These are phyloP conservation scores for Cystobasidium slooffiae DNA, from an alignment of 1,284 basidiomycete genomes.

Conservation along the genomic window DNA sequence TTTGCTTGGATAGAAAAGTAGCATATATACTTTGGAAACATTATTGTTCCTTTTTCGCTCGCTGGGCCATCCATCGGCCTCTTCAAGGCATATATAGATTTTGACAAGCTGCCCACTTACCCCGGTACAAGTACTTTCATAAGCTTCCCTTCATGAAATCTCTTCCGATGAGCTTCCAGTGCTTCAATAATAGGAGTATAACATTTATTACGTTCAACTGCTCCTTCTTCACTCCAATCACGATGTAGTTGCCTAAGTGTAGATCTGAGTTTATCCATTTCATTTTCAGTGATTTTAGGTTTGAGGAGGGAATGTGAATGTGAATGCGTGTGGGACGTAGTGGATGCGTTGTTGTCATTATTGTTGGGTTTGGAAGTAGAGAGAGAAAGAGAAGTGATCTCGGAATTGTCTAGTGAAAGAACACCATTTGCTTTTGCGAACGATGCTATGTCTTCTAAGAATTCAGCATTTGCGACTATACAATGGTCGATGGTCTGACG, in stretches of 20 bases:
- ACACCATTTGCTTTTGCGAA: conserved; percentile 11
- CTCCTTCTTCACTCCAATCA: conserved; percentile 39
- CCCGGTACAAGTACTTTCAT: conserved; percentile 30
- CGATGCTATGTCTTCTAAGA: conserved; percentile 37
- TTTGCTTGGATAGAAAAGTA: not conserved
- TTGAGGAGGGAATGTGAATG: not conserved
- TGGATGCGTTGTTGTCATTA: not conserved
- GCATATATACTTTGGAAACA: too few relatives aligned
- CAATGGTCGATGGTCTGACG: conserved; percentile 37
- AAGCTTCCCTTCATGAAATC: not conserved
- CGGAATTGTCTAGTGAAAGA: not conserved
- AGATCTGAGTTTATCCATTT: conserved; percentile 39
- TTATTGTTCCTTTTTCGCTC: too few relatives aligned
- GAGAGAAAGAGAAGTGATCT: too few relatives aligned
- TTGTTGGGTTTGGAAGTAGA: not conserved
- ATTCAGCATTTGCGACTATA: conserved; percentile 40
- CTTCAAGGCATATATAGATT: too few relatives aligned
- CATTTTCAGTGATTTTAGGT: conserved; percentile 37
- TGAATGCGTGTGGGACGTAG: not conserved
- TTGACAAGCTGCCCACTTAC: not conserved
- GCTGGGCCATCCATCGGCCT: too few relatives aligned
- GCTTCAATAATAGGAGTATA: conserved; percentile 38
- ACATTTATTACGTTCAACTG: conserved; percentile 12
- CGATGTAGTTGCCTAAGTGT: conserved; percentile 32
- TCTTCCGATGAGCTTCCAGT: conserved; percentile 3